These are phyloP conservation scores for Funneliformis caledonium DNA, from an alignment of 371 early-diverging fungal genomes.

Conservation along the genomic window DNA sequence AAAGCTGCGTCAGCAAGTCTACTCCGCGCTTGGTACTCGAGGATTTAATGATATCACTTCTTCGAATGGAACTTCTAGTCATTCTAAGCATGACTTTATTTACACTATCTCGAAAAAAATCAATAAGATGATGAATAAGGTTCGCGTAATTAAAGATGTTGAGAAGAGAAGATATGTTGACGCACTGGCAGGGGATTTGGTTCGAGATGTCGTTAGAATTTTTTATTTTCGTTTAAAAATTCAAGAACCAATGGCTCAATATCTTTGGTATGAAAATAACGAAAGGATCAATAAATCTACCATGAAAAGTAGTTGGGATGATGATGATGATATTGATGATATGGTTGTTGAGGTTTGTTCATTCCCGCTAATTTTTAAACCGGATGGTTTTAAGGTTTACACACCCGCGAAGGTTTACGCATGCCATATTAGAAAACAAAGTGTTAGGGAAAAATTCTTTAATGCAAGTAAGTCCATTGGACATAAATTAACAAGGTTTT, in stretches of 20 bases:
- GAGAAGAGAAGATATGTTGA: neutral
- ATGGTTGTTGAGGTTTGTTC: slow-evolving; percentile 25
- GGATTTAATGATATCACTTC: slow-evolving; percentile 2
- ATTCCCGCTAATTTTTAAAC: slow-evolving; percentile 3
- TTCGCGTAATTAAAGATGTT: neutral
- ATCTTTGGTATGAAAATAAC: neutral
- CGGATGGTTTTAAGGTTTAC: no score
- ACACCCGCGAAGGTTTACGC: no score
- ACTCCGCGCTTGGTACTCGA: slow-evolving; percentile 26
- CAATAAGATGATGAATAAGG: neutral
- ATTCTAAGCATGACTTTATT: neutral
- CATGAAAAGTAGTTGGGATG: neutral
- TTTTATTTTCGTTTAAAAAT: slow-evolving; percentile 19
- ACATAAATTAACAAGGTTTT: no score
- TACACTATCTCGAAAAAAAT: neutral
- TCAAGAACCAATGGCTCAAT: slow-evolving; percentile 4
- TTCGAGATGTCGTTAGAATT: slow-evolving; percentile 8
- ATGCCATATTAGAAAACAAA: no score
- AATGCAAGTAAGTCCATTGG: no score
- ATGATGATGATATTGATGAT: neutral
- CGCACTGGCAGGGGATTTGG: neutral
- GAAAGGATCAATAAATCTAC: neutral
- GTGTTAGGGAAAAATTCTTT: no score
- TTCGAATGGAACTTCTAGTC: neutral
- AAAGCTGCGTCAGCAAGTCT: slow-evolving; percentile 36